Evolutionary conservation across 305 asterid species (phyloP).

Genomic region (Fraxinus dipetala): DNA sequence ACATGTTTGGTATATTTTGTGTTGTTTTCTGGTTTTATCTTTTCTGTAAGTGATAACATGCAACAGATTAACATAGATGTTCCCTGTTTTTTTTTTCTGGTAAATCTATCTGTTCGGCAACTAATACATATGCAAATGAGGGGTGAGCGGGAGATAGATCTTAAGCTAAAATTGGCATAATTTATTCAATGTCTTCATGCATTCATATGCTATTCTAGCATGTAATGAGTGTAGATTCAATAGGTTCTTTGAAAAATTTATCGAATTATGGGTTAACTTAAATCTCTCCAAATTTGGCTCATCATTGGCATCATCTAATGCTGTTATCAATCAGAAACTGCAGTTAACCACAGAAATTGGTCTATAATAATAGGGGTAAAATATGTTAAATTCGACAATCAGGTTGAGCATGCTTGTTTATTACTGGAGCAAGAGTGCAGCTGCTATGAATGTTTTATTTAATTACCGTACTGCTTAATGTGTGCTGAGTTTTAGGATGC

Average conservation of each 20-base stretch:
- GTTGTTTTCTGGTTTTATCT: conserved; percentile 5
- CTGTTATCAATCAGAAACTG: neutral
- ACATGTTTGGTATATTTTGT: conserved; percentile 63
- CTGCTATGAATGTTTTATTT: neutral
- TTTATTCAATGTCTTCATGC: neutral
- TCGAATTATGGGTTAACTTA: neutral
- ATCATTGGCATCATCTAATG: neutral
- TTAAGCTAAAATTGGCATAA: neutral
- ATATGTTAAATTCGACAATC: neutral
- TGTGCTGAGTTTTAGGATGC: neutral
- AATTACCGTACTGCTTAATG: neutral
- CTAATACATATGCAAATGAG: neutral
- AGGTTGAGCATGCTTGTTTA: neutral
- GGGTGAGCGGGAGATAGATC: neutral
- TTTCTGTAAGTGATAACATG: neutral
- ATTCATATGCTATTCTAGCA: neutral
- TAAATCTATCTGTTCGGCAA: neutral
- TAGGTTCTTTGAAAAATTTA: neutral
- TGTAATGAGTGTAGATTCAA: neutral
- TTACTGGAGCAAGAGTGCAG: neutral
- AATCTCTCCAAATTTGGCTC: neutral
- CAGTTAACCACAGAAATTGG: neutral
- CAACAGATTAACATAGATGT: neutral
- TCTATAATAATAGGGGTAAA: neutral
- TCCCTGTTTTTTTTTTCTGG: neutral